These are phyloP conservation scores for Physaria fendleri DNA, from an alignment of 345 rosid genomes.

Conservation along the genomic window DNA sequence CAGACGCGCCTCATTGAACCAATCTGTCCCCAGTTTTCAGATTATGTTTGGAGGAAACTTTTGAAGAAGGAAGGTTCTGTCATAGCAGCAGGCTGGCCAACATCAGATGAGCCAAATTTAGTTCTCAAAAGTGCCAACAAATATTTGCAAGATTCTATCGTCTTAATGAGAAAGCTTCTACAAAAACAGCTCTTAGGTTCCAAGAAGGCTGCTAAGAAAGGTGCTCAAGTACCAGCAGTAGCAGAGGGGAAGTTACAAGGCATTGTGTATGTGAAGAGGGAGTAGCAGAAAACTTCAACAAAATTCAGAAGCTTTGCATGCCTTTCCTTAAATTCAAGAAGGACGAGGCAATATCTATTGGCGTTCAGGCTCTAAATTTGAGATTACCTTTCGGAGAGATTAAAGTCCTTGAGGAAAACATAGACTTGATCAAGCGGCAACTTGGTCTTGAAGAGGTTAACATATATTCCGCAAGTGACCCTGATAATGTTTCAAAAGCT, in stretches of 20 bases:
- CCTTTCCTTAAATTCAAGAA: slow-evolving; percentile 89
- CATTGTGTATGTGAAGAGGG: slow-evolving; percentile 75
- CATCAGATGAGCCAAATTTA: slow-evolving; percentile 57
- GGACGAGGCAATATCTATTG: slow-evolving; percentile 63
- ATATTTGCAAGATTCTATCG: slow-evolving; percentile 84
- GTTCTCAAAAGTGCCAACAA: slow-evolving; percentile 78
- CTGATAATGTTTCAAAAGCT: slow-evolving; percentile 42
- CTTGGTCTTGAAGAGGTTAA: slow-evolving; percentile 62
- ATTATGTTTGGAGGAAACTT: slow-evolving; percentile 83
- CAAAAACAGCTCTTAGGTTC: slow-evolving; percentile 64
- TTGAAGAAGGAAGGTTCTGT: slow-evolving; percentile 74
- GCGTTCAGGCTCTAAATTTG: slow-evolving; percentile 68
- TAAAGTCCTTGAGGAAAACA: slow-evolving; percentile 64
- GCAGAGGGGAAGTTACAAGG: slow-evolving; percentile 50
- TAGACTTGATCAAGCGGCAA: slow-evolving; percentile 75
- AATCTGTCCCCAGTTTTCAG: slow-evolving; percentile 89
- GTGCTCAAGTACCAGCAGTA: slow-evolving; percentile 41
- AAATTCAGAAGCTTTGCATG: slow-evolving; percentile 37
- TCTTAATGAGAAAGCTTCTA: slow-evolving; percentile 68
- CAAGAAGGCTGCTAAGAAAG: slow-evolving; percentile 67
- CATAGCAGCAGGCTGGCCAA: slow-evolving; percentile 90
- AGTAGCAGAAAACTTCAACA: slow-evolving; percentile 39
- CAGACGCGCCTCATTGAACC: slow-evolving; percentile 87
- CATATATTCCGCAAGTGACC: slow-evolving; percentile 44
- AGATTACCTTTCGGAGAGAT: slow-evolving; percentile 82